A percentile compares a stretch with the other conserved stretches of the same genome.
phyloP scores from a whole-genome alignment of 306 rosid genomes.

The Castanospermum australe region DNA sequence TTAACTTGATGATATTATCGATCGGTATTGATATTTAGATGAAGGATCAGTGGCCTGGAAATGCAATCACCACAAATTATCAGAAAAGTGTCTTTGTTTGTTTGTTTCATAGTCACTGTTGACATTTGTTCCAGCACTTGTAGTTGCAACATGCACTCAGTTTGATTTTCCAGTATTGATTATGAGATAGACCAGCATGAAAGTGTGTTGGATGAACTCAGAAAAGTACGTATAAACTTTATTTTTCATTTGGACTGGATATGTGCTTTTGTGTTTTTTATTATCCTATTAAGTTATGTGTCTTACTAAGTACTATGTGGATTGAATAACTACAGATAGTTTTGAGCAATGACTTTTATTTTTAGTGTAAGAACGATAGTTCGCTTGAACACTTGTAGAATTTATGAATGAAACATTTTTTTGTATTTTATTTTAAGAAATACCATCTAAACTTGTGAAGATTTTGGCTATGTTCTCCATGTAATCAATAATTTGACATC shows the following conservation, averaged over 20 bases:
- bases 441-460: not conserved
- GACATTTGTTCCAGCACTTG: conserved; percentile 5
- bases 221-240: not conserved
- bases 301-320: not conserved
- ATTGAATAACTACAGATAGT: conserved; percentile 4
- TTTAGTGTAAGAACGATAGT: not conserved
- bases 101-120: not conserved
- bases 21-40: conserved; percentile 17
- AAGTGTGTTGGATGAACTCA: conserved; percentile 1
- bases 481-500: conserved; percentile 8
- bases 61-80: not conserved
- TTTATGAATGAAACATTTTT: not conserved
- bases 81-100: not conserved
- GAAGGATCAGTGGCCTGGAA: conserved; percentile 27
- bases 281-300: not conserved
- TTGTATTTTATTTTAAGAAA: not conserved
- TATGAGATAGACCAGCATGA: not conserved
- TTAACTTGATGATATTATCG: conserved; percentile 4
- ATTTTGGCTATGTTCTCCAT: conserved; percentile 19
- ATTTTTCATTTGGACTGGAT: not conserved
- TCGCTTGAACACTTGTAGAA: not conserved
- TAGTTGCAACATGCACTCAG: conserved; percentile 8
- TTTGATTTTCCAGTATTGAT: conserved; percentile 20
- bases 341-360: not conserved
- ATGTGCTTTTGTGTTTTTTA: not conserved